Conservation (phyloP, 306 rosid genomes). For the Sicyos baderoa region DNA sequence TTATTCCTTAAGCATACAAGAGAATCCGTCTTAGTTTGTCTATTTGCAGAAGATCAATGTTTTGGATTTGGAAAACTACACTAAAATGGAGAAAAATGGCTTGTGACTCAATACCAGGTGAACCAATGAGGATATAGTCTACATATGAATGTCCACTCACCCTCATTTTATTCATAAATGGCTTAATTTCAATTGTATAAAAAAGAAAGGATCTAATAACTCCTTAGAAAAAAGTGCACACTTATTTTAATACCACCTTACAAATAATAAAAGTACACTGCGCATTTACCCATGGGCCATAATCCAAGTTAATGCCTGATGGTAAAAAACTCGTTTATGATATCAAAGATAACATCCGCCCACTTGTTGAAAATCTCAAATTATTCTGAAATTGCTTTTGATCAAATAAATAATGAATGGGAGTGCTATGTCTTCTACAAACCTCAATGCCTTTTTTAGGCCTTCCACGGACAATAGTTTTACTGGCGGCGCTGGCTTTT, state of each 20-base stretch:
- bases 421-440: constrained; percentile 20
- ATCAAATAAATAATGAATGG: neutral
- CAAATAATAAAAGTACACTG: neutral
- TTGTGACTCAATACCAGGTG: neutral
- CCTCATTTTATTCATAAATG: neutral
- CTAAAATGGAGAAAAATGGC: constrained; percentile 6
- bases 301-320: neutral
- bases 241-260: neutral
- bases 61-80: neutral
- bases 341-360: neutral
- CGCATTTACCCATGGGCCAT: neutral
- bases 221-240: neutral
- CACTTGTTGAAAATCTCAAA: neutral
- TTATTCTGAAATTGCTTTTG: neutral
- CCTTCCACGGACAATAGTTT: constrained; percentile 71
- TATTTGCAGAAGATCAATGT: neutral
- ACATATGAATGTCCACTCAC: neutral
- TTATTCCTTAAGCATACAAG: neutral
- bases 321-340: neutral
- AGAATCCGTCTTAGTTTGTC: constrained; percentile 4
- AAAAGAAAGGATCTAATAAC: neutral
- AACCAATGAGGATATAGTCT: neutral
- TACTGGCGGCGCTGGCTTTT: constrained; percentile 40
- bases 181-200: neutral
- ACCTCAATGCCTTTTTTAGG: constrained; percentile 83